Evolutionary conservation across 139 green algal species (phyloP).

Genomic region (Micromonas pusilla): DNA sequence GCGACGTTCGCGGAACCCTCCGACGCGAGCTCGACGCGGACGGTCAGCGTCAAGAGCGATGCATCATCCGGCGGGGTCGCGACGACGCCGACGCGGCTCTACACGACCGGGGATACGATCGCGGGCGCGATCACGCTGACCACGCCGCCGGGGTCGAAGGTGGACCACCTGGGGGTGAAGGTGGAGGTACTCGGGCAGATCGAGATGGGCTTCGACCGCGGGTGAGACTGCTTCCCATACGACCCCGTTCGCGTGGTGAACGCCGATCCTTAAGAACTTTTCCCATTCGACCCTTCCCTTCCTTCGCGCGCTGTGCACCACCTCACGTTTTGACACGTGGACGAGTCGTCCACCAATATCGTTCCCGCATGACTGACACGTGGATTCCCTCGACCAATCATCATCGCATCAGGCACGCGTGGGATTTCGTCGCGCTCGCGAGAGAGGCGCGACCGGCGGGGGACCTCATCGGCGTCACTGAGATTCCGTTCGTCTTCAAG

Average conservation of each 20-base stretch:
- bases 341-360: no score
- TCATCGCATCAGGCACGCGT: no score
- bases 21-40: no score
- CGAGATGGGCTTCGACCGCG: conserved; percentile 80
- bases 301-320: no score
- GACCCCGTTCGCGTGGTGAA: no score
- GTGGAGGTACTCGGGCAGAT: conserved; percentile 95
- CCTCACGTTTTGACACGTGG: no score
- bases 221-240: no score
- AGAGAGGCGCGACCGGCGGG: conserved; percentile 53
- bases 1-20: background rate
- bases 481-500: conserved; percentile 89
- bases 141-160: conserved; percentile 62
- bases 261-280: no score
- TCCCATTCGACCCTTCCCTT: no score
- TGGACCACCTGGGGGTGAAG: conserved; percentile 90
- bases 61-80: no score
- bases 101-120: conserved; percentile 11
- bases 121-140: conserved; percentile 46
- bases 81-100: no score
- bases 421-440: conserved; percentile 25
- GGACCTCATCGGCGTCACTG: conserved; percentile 61
- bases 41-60: background rate
- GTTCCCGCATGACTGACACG: no score
- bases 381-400: background rate